Percentiles rank a stretch among this genome's conserved stretches.
Evolutionary conservation across 495 filamentous ascomycete species (phyloP).

Genomic region (Podospora appendiculata): DNA sequence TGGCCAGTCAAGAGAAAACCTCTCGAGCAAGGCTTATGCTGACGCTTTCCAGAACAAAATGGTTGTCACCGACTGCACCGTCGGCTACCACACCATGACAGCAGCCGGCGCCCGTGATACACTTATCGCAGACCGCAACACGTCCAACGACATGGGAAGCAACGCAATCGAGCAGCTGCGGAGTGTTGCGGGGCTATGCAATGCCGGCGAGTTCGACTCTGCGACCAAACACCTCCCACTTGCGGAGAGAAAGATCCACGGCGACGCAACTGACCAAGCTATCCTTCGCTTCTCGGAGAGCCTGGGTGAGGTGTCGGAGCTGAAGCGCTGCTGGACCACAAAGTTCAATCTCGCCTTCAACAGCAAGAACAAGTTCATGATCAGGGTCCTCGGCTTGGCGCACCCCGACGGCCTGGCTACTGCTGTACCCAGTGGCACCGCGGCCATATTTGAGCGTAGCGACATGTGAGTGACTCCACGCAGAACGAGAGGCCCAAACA

Average conservation of each 20-base stretch:
- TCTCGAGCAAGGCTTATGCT: background rate
- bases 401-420: constrained; percentile 26
- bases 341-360: constrained; percentile 67
- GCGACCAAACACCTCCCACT: constrained; percentile 45
- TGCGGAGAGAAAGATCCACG: constrained; percentile 51
- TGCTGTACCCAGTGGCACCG: constrained; percentile 29
- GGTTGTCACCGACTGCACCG: constrained; percentile 48
- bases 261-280: constrained; percentile 67
- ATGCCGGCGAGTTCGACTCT: constrained; percentile 61
- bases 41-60: constrained; percentile 43
- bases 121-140: constrained; percentile 19
- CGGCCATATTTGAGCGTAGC: constrained; percentile 25
- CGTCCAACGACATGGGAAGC: constrained; percentile 17
- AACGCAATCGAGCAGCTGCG: constrained; percentile 42
- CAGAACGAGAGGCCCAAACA: too few relatives aligned
- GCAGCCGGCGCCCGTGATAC: constrained; percentile 33
- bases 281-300: constrained; percentile 59
- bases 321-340: constrained; percentile 45
- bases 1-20: background rate
- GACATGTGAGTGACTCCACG: constrained; percentile 29
- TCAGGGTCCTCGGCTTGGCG: constrained; percentile 34
- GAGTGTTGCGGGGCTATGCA: constrained; percentile 53
- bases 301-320: constrained; percentile 40
- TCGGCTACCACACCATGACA: constrained; percentile 33
- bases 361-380: constrained; percentile 74